These are phyloP conservation scores for Aspergillus coremiiformis DNA, from an alignment of 495 filamentous ascomycete species.

Conservation along the genomic window DNA sequence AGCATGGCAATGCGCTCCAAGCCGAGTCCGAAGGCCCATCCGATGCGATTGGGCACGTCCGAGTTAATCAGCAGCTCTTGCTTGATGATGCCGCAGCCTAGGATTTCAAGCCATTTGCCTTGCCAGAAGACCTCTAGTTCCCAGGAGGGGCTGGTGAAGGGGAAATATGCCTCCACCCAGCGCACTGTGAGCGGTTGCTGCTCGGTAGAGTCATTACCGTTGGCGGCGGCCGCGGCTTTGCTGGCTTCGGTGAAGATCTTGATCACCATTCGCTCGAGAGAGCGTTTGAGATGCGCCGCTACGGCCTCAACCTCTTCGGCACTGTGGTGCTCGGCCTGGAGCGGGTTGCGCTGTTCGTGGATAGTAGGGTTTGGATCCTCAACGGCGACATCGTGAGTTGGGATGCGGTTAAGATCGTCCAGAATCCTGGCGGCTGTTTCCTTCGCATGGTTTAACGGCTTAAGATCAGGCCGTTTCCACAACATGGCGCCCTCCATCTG, in stretches of 20 bases:
- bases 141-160: slow-evolving; percentile 91
- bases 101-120: slow-evolving; percentile 87
- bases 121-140: slow-evolving; percentile 95
- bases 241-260: slow-evolving; percentile 78
- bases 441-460: slow-evolving; percentile 43
- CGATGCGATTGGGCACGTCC: slow-evolving; percentile 63
- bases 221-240: slow-evolving; percentile 48
- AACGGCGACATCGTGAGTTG: slow-evolving; percentile 61
- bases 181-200: slow-evolving; percentile 69
- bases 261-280: slow-evolving; percentile 78
- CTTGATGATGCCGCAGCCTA: slow-evolving; percentile 86
- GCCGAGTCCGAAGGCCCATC: slow-evolving; percentile 95
- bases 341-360: slow-evolving; percentile 73
- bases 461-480: slow-evolving; percentile 68
- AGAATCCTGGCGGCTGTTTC: slow-evolving; percentile 43
- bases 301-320: slow-evolving; percentile 74
- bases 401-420: slow-evolving; percentile 60
- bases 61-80: slow-evolving; percentile 74
- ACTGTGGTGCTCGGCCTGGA: slow-evolving; percentile 64
- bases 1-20: slow-evolving; percentile 95
- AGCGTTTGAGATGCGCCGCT: slow-evolving; percentile 80
- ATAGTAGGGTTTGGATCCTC: slow-evolving; percentile 79
- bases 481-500: slow-evolving; percentile 95
- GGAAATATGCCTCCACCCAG: slow-evolving; percentile 95
- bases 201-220: slow-evolving; percentile 30